phyloP scores from a whole-genome alignment of 805 yeast species.

The Wickerhamomyces strasburgensis region DNA sequence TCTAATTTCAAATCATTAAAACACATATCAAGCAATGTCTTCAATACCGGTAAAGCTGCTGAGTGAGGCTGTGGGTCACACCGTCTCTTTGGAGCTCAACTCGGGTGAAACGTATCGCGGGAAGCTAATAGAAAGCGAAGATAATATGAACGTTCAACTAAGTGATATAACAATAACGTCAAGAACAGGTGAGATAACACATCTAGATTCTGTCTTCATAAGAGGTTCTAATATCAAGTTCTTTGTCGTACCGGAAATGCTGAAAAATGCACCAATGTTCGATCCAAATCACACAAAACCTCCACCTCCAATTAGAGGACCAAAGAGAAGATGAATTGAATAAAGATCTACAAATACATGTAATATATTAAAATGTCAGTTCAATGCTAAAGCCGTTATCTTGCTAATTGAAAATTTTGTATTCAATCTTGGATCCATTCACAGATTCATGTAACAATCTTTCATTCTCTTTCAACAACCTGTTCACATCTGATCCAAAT shows the following conservation, averaged over 20 bases:
- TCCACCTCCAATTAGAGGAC: conserved; percentile 67
- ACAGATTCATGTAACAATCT: conserved; percentile 15
- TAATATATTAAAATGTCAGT: too few species aligned
- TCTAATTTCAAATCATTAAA: too few species aligned
- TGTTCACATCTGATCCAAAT: conserved; percentile 9
- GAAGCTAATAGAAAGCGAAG: conserved; percentile 80
- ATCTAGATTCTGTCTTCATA: conserved; percentile 79
- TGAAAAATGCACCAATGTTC: conserved; percentile 86
- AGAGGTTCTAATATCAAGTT: conserved; percentile 89
- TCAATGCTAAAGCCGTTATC: neutral
- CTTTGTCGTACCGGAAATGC: conserved; percentile 82
- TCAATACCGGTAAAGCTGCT: conserved; percentile 80
- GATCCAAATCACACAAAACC: conserved; percentile 55
- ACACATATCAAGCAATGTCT: conserved; percentile 16
- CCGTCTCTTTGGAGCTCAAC: conserved; percentile 73
- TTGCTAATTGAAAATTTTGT: conserved; percentile 20
- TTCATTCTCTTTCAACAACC: conserved; percentile 7
- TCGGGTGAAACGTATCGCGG: conserved; percentile 90
- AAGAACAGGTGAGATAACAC: conserved; percentile 67
- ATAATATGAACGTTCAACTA: conserved; percentile 88
- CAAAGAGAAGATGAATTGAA: conserved; percentile 31
- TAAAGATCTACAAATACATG: neutral
- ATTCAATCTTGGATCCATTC: conserved; percentile 19
- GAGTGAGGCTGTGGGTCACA: conserved; percentile 87
- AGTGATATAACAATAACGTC: conserved; percentile 77